Evolutionary conservation across 1,139 yeast genomes (phyloP), one percentile per base, ranked within the genome.

Genomic region (Sugiyamaella japonica): DNA sequence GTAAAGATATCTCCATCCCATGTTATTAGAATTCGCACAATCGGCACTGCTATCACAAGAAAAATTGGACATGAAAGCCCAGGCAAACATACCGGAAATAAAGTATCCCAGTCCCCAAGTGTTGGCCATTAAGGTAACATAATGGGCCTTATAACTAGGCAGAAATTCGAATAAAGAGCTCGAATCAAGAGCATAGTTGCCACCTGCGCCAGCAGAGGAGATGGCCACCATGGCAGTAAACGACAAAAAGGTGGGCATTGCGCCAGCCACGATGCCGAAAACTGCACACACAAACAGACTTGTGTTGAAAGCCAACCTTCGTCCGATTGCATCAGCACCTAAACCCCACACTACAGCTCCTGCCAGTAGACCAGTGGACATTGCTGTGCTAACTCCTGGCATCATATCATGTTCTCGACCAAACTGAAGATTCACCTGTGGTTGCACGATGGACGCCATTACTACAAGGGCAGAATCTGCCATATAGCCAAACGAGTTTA

Each of bases 71-170:
- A 81, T 67, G 53, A 80, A 78, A 0, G 81, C 82, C 82, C 83
- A 81, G 2, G 83, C 78, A 40, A 80, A 61, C 34, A 80, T 68
- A 28, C 73, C 73, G 7, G 82, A 79, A 44, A 81, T 70, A 0
- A 83, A 78, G 66, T 81, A 84, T 41, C 85, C 85, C 55, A 81
- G 68, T 56, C 83, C 84, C 85, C 85, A 82, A 70, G 78, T 81
- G 17, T 73, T 69, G 10, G 85, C 84, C 70, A 81, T 73, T 34
- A 79, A 70, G 0, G 84, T 79, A 50, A 79, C 73, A 52, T 81
- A 67, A 73, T 76, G 80, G 60, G 80, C 81, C 58, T 76, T 69
- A 49, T 75, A 77, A 49, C 72, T 72, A 2, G 86, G 85, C 52
- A 81, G 68, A 59, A 74, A 80, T 63, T 82, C 86, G 54, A 82